A percentile compares a stretch with the other conserved stretches of the same genome.
Evolutionary conservation across 148 eudicot genomes (phyloP).

Genomic region (Rhododendron mucronatum): DNA sequence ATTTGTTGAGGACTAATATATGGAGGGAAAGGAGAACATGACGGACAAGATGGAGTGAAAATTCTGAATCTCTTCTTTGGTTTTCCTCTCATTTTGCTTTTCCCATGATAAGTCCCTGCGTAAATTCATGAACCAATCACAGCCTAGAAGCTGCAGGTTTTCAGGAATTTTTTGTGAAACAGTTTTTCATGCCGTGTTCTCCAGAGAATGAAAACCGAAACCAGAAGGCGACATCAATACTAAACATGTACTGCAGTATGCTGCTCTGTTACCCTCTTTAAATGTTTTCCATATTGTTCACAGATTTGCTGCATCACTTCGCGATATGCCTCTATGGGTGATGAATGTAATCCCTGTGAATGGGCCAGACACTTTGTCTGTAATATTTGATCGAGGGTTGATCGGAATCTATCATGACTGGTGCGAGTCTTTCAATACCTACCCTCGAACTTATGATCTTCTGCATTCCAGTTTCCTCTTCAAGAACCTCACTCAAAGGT

Average conservation of each 20-base stretch:
- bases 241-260: background rate
- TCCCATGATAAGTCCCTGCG: background rate
- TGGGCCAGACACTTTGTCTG: slow-evolving; percentile 65
- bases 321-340: slow-evolving; percentile 69
- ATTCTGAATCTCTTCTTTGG: background rate
- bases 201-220: background rate
- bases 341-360: slow-evolving; percentile 85
- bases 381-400: slow-evolving; percentile 85
- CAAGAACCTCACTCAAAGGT: slow-evolving; percentile 62
- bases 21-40: background rate
- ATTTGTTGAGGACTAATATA: background rate
- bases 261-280: background rate
- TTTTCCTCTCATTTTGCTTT: background rate
- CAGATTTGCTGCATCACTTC: slow-evolving; percentile 90
- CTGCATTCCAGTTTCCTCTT: slow-evolving; percentile 83
- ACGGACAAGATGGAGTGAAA: background rate
- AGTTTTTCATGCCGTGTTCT: background rate
- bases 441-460: slow-evolving; percentile 87
- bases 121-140: background rate
- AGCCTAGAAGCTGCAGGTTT: background rate
- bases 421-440: slow-evolving; percentile 95
- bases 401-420: slow-evolving; percentile 93
- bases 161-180: background rate
- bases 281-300: slow-evolving; percentile 4
- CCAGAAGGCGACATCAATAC: background rate